Evolutionary conservation across 805 yeast genomes (phyloP).

Genomic region (Candida manassasensis): DNA sequence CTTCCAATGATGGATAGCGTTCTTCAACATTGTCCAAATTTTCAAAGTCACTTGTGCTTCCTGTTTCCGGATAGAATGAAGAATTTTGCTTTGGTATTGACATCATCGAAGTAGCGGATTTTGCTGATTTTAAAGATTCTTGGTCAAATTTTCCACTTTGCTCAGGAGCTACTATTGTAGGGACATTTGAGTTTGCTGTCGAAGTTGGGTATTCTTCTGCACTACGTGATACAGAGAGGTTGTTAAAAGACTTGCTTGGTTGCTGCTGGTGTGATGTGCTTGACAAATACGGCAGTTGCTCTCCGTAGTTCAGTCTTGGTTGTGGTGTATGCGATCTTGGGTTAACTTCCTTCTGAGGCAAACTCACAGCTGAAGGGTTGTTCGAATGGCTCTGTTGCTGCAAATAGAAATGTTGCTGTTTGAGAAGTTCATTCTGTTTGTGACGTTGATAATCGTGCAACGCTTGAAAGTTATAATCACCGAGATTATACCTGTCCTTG

Average conservation of each 20-base stretch:
- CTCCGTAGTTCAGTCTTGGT: not conserved
- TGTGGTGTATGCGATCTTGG: conserved; percentile 5
- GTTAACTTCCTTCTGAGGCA: not conserved
- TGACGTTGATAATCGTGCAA: conserved; percentile 46
- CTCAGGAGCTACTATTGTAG: not conserved
- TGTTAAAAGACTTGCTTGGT: not conserved
- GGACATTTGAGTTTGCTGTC: not conserved
- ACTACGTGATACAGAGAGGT: not conserved
- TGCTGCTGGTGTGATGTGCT: not conserved
- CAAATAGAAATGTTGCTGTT: conserved; percentile 36
- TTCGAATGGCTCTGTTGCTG: conserved; percentile 23
- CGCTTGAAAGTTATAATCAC: conserved; percentile 55
- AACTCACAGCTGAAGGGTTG: conserved; percentile 4
- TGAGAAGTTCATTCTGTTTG: conserved; percentile 27
- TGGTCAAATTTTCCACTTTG: not conserved
- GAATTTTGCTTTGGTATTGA: conserved; percentile 3
- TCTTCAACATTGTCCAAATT: conserved; percentile 44
- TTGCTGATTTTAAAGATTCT: not conserved
- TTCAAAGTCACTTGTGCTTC: conserved; percentile 14
- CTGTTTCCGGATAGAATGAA: conserved; percentile 1
- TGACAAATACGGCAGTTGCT: not conserved
- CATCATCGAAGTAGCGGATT: not conserved
- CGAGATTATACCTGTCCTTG: conserved; percentile 45
- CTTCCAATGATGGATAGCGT: conserved; percentile 48
- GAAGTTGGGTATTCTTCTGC: not conserved